Base-by-base conservation (phyloP, 1,284 basidiomycete genomes). In the Boletus semigastroideus region DNA sequence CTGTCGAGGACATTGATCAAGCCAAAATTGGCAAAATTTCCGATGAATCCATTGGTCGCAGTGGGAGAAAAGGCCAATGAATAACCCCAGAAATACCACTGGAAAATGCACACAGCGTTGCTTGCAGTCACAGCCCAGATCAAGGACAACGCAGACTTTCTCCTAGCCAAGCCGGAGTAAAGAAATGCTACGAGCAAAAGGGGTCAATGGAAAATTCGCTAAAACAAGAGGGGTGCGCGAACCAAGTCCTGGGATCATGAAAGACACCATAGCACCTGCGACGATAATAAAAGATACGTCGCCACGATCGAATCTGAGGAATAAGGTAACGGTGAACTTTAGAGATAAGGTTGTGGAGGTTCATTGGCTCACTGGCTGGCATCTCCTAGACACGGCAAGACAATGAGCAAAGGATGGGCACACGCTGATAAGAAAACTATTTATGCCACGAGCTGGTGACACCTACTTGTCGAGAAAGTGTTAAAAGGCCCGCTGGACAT, bases 71-170 rank as follows among this genome's bases (percentile, higher is more conserved):
- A 93, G 4, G 89, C 88, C 33, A 93, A 75, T 1, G 86, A 87
- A 71, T 93, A 93, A 16, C 90, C 90, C 86, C 87, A 90, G 72
- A 90, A 82, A 67, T 78, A 92, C 91, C 91, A 94, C 66, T 95
- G 92, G 74, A 97, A 90, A 58, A 94, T 87, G 54, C 86, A 85
- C 58, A 94, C 76, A 3, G 89, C 87, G 57, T 90, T 88, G 61
- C 81, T 79, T 7, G 86, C 84, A 42, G 80, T 76, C 51, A 86
- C 83, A 11, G 78, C 83, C 84, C 84, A 89, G 40, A 88, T 83
- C 30, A 88, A 68, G 19, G 84, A 80, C 12, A 89, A 71, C 4
- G 84, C 83, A 50, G 82, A 84, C 67, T 87, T 87, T 59, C 93
- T 78, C 48, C 92, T 80, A 17, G 89, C 84, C 13, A 94, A 78